These are phyloP conservation scores for Metrosideros polymorpha DNA, from an alignment of 441 rosid species.

Conservation along the genomic window DNA sequence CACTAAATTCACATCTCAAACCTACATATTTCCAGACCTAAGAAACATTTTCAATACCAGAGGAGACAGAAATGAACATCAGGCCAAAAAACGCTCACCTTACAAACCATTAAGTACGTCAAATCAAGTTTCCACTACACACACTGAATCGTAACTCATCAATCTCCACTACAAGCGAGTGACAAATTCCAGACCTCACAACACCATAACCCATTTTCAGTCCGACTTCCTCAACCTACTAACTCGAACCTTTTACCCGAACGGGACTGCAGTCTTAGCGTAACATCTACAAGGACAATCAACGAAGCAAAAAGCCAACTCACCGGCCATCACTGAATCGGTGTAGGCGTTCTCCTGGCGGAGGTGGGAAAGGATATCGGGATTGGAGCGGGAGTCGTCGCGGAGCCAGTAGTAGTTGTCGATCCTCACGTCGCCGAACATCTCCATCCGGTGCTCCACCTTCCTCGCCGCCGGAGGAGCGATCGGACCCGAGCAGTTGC, in stretches of 20 bases:
- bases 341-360: constrained; percentile 62
- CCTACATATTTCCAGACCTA: neutral
- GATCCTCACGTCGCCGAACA: constrained; percentile 68
- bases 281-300: neutral
- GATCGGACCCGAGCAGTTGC: neutral
- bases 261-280: neutral
- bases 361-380: constrained; percentile 53
- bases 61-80: neutral
- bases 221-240: neutral
- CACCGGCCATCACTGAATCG: constrained; percentile 52
- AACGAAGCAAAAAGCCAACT: neutral
- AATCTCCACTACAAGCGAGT: neutral
- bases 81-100: neutral
- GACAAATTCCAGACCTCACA: neutral
- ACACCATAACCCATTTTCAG: neutral
- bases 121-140: neutral
- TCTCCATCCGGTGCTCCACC: constrained; percentile 63
- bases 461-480: constrained; percentile 71
- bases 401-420: constrained; percentile 92
- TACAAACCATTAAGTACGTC: neutral
- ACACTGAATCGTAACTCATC: neutral
- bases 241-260: neutral
- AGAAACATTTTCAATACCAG: neutral
- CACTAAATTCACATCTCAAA: neutral
- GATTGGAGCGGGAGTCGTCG: constrained; percentile 70